Evolutionary conservation across 495 filamentous ascomycete species (phyloP).

Genomic region (Amniculicola lignicola): DNA sequence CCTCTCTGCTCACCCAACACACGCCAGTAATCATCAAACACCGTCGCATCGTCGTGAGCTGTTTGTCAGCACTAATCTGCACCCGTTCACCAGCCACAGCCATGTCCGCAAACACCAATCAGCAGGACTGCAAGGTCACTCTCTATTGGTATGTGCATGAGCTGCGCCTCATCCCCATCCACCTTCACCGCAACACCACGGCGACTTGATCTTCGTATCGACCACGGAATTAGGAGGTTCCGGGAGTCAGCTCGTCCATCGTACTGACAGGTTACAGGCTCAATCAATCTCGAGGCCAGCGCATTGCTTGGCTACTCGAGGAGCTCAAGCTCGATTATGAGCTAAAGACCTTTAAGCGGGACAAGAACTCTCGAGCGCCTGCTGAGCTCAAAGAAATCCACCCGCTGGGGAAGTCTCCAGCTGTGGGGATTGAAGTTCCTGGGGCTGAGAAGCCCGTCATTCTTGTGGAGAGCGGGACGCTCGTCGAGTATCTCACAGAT

Average conservation of each 20-base stretch:
- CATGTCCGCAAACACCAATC: conserved; percentile 24
- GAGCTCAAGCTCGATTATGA: conserved; percentile 77
- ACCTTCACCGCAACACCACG: background rate
- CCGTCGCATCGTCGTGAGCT: too few relatives aligned
- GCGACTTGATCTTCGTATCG: background rate
- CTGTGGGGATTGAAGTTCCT: conserved; percentile 58
- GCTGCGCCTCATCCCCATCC: conserved; percentile 11
- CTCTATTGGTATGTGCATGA: conserved; percentile 63
- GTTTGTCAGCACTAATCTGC: too few relatives aligned
- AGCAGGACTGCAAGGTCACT: conserved; percentile 59
- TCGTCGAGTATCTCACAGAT: conserved; percentile 76
- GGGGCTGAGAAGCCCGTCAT: conserved; percentile 54
- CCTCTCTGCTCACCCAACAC: too few relatives aligned
- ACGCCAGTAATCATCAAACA: too few relatives aligned
- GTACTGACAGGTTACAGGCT: conserved; percentile 52
- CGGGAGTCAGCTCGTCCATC: conserved; percentile 6
- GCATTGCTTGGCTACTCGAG: conserved; percentile 86
- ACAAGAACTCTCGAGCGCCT: conserved; percentile 60
- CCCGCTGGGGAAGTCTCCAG: conserved; percentile 78
- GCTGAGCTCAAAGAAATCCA: conserved; percentile 71
- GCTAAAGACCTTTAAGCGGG: conserved; percentile 69
- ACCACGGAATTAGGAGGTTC: background rate
- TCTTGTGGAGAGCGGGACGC: conserved; percentile 75
- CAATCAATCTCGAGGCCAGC: conserved; percentile 73
- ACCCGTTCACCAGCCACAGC: background rate